phyloP scores from a whole-genome alignment of 345 rosid species.

The Aethionema arabicum region DNA sequence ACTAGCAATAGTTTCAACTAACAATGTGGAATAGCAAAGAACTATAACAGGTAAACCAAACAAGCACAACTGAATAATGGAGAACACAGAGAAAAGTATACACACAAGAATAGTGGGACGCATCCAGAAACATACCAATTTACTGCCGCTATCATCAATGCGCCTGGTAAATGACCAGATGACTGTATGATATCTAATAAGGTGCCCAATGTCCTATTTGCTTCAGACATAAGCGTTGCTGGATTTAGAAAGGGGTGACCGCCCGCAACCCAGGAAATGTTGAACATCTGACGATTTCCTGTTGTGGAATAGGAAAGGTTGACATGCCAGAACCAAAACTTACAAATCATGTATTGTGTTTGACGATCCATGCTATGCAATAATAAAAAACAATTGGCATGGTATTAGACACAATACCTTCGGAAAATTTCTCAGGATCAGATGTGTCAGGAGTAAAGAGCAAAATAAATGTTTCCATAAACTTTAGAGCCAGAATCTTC shows the following conservation, averaged over 20 bases:
- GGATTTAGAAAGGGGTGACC: constrained; percentile 74
- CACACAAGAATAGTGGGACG: constrained; percentile 22
- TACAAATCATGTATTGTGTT: constrained; percentile 22
- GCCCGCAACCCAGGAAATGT: constrained; percentile 69
- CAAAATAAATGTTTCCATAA: constrained; percentile 77
- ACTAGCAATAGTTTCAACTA: constrained; percentile 8
- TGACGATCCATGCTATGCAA: constrained; percentile 15
- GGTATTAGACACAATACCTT: constrained; percentile 56
- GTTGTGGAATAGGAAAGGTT: constrained; percentile 28
- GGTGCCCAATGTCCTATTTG: constrained; percentile 52
- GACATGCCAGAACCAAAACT: constrained; percentile 17
- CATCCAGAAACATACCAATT: constrained; percentile 71
- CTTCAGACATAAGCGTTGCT: constrained; percentile 59
- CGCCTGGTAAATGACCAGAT: constrained; percentile 60
- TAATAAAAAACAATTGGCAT: not conserved
- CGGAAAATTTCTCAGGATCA: constrained; percentile 54
- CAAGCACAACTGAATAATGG: constrained; percentile 17
- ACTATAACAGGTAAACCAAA: constrained; percentile 17
- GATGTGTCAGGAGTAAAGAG: constrained; percentile 69
- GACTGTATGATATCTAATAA: constrained; percentile 64
- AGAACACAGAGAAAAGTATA: constrained; percentile 20
- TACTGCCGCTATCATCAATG: constrained; percentile 60
- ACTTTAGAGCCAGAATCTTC: constrained; percentile 79
- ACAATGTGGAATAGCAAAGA: constrained; percentile 14
- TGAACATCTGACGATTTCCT: constrained; percentile 63